Percentiles rank a stretch among this genome's conserved stretches.
Evolutionary conservation across 1,284 basidiomycete species (phyloP).

Genomic region (Apiotrichum laibachii): DNA sequence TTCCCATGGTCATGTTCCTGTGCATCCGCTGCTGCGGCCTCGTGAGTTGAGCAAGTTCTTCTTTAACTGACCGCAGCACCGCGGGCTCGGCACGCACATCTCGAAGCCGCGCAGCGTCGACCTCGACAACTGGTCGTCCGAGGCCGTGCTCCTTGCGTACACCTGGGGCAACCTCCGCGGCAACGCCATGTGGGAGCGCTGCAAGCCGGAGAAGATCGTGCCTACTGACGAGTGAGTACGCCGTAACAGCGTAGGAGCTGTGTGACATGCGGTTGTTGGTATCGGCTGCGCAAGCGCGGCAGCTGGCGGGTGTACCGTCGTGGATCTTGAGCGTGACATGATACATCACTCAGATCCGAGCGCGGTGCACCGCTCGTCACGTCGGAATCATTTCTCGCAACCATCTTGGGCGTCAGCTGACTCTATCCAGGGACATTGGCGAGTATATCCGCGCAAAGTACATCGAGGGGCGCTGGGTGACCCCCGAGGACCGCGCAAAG

Average conservation of each 20-base stretch:
- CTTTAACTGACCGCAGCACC: slow-evolving; percentile 42
- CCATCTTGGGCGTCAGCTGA: neutral
- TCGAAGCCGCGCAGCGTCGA: slow-evolving; percentile 56
- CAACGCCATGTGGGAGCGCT: slow-evolving; percentile 50
- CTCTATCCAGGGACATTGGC: slow-evolving; percentile 29
- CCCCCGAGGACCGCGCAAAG: neutral
- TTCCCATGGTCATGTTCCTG: slow-evolving; percentile 55
- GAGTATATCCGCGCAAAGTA: slow-evolving; percentile 52
- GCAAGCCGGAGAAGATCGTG: slow-evolving; percentile 24
- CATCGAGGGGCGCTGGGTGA: slow-evolving; percentile 48
- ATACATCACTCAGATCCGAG: too few relatives aligned
- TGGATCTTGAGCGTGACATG: too few relatives aligned
- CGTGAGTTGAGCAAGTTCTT: slow-evolving; percentile 5
- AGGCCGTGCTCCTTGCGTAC: slow-evolving; percentile 45
- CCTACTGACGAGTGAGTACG: slow-evolving; percentile 45
- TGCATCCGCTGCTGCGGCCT: slow-evolving; percentile 57
- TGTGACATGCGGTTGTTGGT: too few relatives aligned
- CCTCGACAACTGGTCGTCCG: slow-evolving; percentile 54
- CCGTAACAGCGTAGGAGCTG: too few relatives aligned
- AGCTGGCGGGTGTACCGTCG: too few relatives aligned
- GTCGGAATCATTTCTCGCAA: too few relatives aligned
- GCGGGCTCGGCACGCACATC: slow-evolving; percentile 56
- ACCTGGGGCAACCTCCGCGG: slow-evolving; percentile 52
- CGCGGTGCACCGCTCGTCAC: too few relatives aligned
- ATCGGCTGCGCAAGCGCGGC: too few relatives aligned